Base-by-base conservation (phyloP, 768 basidiomycete species). In the Trametes coccinea region DNA sequence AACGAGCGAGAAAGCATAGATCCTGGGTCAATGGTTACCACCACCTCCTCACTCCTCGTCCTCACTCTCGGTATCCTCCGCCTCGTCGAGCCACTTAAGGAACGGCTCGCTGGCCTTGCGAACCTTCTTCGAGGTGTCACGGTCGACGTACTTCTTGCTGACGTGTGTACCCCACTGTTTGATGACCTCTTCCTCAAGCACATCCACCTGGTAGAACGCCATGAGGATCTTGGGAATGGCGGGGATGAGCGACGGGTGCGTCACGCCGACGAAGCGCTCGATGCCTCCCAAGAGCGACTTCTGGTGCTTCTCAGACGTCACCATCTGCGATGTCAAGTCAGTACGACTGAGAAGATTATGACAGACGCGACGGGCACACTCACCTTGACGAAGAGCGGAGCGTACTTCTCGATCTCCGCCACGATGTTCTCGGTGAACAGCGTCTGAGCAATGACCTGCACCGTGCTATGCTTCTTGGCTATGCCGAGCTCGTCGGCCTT, bases 61-160 rank as follows among this genome's bases (percentile, higher is more conserved):
- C 47, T 70, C 70, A 39, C 85, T 84, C 34, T 88, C 87, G 55
- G 89, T 90, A 66, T 88, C 88, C 30, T 94, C 93, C 7, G 93
- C 93, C 73, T 93, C 92, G 58, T 87, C 88, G 17, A 96, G 84
- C 93, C 93, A 96, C 86, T 95, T 94, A 71, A 98, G 78, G 81
- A 98, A 98, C 0, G 95, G 94, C 73, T 93, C 94, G 66, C 91
- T 90, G 11, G 94, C 94, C 80, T 95, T 96, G 68, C 95, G 82
- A 53, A 99, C 95, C 76, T 87, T 95, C 85, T 98, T 98, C 75
- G 90, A 92, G 48, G 85, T 89, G 30, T 98, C 95, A 76, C 90
- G 94, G 76, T 96, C 92, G 47, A 95, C 92, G 71, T 93, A 96
- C 78, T 98, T 97, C 82, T 91, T 96, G 77, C 89, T 92, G 72